A percentile compares a stretch with the other conserved stretches of the same genome.
These are phyloP conservation scores for Ogataea angusta DNA, from an alignment of 805 yeast species.

Conservation along the genomic window DNA sequence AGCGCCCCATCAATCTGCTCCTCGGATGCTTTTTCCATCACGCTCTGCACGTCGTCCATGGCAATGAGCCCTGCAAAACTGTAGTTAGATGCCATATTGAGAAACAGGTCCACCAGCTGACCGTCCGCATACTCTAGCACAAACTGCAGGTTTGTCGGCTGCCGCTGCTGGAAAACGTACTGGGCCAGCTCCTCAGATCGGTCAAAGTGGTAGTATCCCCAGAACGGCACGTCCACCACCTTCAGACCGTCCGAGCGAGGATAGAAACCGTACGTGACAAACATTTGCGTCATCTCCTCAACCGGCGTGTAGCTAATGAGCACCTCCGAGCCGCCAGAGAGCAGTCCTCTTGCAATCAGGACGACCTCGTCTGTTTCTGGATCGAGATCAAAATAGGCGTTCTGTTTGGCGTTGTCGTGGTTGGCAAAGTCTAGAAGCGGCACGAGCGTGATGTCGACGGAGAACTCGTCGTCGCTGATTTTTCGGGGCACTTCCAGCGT, in stretches of 20 bases:
- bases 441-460: conserved; percentile 53
- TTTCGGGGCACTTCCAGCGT: conserved; percentile 62
- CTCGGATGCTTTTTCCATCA: conserved; percentile 14
- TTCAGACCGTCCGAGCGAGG: conserved; percentile 31
- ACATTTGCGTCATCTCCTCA: conserved; percentile 41
- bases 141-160: conserved; percentile 41
- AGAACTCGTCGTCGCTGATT: conserved; percentile 35
- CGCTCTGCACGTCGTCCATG: conserved; percentile 20
- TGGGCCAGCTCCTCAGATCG: conserved; percentile 11
- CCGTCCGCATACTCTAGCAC: conserved; percentile 26
- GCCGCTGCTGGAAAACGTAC: conserved; percentile 32
- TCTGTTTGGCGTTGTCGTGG: conserved; percentile 44
- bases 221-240: conserved; percentile 36
- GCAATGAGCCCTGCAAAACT: conserved; percentile 33
- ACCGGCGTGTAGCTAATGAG: conserved; percentile 43
- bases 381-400: conserved; percentile 53
- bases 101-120: conserved; percentile 16
- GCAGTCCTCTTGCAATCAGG: not conserved
- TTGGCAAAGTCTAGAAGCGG: conserved; percentile 69
- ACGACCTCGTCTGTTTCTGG: conserved; percentile 4
- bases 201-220: conserved; percentile 27
- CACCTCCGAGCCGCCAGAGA: conserved; percentile 29
- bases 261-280: conserved; percentile 44
- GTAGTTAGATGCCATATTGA: conserved; percentile 33
- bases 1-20: conserved; percentile 17